Evolutionary conservation across 2,329 filamentous ascomycete species (phyloP).

Genomic region (Ceratocystis cubensis): DNA sequence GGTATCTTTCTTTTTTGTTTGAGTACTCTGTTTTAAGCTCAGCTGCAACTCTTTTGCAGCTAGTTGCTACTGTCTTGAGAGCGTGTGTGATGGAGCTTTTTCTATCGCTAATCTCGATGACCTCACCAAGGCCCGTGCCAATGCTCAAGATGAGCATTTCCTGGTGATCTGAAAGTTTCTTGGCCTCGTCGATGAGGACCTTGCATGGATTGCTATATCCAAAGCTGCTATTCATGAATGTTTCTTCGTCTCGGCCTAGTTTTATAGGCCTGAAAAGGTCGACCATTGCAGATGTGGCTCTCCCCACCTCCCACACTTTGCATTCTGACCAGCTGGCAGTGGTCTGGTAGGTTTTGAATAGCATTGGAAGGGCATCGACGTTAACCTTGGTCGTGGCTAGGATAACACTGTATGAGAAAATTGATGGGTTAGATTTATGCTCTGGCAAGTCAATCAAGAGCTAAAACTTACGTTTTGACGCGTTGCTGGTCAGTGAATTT

Average conservation of each 20-base stretch:
- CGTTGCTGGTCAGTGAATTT: not conserved
- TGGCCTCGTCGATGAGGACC: too few relatives aligned
- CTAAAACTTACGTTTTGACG: not conserved
- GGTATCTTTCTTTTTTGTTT: slow-evolving; percentile 23
- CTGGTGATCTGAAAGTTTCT: too few relatives aligned
- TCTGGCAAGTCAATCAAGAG: too few relatives aligned
- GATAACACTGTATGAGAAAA: not conserved
- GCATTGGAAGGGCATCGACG: slow-evolving; percentile 21
- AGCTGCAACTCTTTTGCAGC: not conserved
- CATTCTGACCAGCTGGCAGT: slow-evolving; percentile 22
- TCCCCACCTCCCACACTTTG: slow-evolving; percentile 27
- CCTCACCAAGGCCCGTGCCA: slow-evolving; percentile 25
- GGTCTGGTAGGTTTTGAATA: slow-evolving; percentile 26
- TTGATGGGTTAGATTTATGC: not conserved
- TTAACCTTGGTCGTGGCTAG: not conserved
- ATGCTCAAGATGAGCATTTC: slow-evolving; percentile 22
- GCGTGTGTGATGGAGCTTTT: not conserved
- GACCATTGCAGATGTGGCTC: slow-evolving; percentile 26
- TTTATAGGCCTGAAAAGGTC: slow-evolving; percentile 27
- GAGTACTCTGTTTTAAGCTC: slow-evolving; percentile 20
- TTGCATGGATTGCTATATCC: too few relatives aligned
- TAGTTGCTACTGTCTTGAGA: not conserved
- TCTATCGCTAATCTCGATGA: slow-evolving; percentile 22
- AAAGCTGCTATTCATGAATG: slow-evolving; percentile 23
- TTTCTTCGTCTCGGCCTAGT: slow-evolving; percentile 24